Evolutionary conservation across 257 asterid species (phyloP).

Genomic region (Ajuga chamaepitys): DNA sequence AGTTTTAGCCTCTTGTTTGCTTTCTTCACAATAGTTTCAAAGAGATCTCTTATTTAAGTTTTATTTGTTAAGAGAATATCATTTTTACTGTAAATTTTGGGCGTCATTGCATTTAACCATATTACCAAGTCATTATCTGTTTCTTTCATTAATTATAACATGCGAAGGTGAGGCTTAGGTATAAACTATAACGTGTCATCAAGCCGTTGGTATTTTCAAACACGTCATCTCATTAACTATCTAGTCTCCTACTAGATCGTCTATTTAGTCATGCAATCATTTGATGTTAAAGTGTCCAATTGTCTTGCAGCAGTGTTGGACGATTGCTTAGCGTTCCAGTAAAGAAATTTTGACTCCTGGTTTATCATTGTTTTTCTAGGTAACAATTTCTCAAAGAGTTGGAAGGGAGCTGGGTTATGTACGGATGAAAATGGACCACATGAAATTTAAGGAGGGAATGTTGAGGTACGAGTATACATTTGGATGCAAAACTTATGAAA

Average conservation of each 20-base stretch:
- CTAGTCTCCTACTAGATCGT: neutral
- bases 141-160: neutral
- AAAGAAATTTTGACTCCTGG: conserved; percentile 4
- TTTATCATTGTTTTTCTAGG: conserved; percentile 26
- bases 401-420: conserved; percentile 90
- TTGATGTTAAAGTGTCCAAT: neutral
- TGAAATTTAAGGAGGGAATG: conserved; percentile 79
- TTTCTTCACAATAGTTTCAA: neutral
- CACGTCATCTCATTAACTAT: neutral
- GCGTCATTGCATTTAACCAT: no score
- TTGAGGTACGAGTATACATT: conserved; percentile 48
- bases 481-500: no score
- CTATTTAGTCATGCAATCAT: neutral
- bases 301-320: neutral
- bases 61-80: neutral
- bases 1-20: neutral
- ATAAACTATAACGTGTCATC: neutral
- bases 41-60: neutral
- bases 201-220: neutral
- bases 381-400: conserved; percentile 90
- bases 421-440: conserved; percentile 68
- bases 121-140: neutral
- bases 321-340: neutral
- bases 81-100: neutral
- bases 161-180: neutral